Evolutionary conservation across 1,284 basidiomycete genomes (phyloP).

Genomic region (Anthracocystis walkeri): DNA sequence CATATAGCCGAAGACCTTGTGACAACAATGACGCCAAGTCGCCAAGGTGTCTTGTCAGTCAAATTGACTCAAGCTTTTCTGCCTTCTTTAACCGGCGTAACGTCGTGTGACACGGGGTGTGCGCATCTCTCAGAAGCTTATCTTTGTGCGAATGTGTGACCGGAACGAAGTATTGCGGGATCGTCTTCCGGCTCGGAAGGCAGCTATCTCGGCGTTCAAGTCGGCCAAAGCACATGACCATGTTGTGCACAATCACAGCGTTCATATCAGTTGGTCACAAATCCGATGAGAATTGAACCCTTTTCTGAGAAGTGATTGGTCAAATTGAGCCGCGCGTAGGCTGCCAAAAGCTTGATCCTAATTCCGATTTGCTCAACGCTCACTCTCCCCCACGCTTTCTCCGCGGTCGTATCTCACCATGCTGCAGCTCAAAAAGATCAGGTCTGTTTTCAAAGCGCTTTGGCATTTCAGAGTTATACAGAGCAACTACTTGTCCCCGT

Average conservation of each 20-base stretch:
- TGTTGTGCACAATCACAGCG: not conserved
- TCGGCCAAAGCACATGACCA: constrained; percentile 5
- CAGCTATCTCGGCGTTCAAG: constrained; percentile 8
- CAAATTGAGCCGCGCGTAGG: not conserved
- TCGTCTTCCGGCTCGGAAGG: not conserved
- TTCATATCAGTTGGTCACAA: constrained; percentile 6
- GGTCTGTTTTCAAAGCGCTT: not conserved
- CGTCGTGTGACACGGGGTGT: not conserved
- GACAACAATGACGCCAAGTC: not conserved
- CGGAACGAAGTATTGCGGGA: not conserved
- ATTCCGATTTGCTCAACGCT: constrained; percentile 5
- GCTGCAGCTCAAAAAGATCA: not conserved
- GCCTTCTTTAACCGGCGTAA: not conserved
- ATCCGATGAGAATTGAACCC: constrained; percentile 2
- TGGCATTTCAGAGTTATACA: not conserved
- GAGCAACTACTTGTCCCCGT: constrained; percentile 6
- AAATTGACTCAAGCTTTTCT: constrained; percentile 4
- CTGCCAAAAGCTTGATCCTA: not conserved
- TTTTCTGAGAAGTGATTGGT: constrained; percentile 1
- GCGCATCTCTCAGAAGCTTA: constrained; percentile 6
- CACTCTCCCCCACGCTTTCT: not conserved
- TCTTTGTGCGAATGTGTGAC: not conserved
- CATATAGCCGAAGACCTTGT: constrained; percentile 5
- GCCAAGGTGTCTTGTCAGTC: constrained; percentile 6
- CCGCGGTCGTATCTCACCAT: not conserved